These are phyloP conservation scores for Scytalidium lignicola DNA, from an alignment of 2,329 filamentous ascomycete genomes.

Conservation along the genomic window DNA sequence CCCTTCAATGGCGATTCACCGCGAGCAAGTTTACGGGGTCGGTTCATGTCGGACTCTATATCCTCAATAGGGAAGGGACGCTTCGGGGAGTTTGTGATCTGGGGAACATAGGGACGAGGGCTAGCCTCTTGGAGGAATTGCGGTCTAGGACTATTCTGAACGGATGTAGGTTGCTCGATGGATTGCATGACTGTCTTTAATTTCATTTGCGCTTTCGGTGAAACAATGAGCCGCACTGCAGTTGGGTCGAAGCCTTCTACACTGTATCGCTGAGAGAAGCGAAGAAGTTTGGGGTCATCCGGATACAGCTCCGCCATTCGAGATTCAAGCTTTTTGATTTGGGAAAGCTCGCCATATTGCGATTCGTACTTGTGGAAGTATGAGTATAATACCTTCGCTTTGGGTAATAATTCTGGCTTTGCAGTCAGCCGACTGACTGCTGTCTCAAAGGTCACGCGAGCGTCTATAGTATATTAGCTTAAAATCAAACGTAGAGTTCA, in stretches of 20 bases:
- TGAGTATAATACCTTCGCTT: constrained; percentile 78
- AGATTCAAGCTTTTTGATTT: constrained; percentile 85
- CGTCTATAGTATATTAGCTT: constrained; percentile 53
- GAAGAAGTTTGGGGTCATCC: constrained; percentile 70
- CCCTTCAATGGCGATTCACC: constrained; percentile 93
- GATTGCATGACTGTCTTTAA: constrained; percentile 54
- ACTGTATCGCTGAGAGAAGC: constrained; percentile 73
- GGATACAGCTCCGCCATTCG: constrained; percentile 94
- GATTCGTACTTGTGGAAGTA: constrained; percentile 97
- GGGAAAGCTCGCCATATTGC: constrained; percentile 84
- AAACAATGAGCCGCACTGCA: constrained; percentile 75
- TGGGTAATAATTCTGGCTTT: constrained; percentile 67
- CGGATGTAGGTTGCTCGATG: constrained; percentile 45
- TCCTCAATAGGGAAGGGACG: constrained; percentile 54
- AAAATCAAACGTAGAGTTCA: background rate
- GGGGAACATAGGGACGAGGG: constrained; percentile 25
- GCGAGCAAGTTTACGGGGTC: constrained; percentile 79
- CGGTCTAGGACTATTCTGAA: constrained; percentile 31
- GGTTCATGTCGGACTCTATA: constrained; percentile 61
- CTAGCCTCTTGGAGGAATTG: constrained; percentile 25
- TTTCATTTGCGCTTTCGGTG: constrained; percentile 70
- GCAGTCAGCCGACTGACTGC: constrained; percentile 77
- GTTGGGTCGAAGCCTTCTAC: constrained; percentile 75
- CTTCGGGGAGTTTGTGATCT: constrained; percentile 31
- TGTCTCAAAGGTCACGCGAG: constrained; percentile 92